Conservation (phyloP, 2,329 filamentous ascomycete species). For the Trichothecium roseum region DNA sequence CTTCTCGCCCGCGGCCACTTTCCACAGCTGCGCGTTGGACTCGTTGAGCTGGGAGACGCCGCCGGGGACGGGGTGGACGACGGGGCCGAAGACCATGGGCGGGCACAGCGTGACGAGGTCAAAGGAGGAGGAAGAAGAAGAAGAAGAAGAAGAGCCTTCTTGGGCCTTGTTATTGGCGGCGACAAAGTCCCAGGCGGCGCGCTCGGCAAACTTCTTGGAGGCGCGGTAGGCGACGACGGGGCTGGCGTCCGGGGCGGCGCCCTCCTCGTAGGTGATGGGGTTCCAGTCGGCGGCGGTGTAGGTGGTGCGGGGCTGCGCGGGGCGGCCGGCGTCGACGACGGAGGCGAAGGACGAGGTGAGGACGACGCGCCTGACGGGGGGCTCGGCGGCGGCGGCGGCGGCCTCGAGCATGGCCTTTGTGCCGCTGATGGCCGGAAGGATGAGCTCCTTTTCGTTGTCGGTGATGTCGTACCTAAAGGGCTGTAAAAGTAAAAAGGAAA, state of each 20-base stretch:
- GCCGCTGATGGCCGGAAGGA: conserved; percentile 34
- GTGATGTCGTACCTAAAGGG: conserved; percentile 30
- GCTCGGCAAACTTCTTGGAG: conserved; percentile 24
- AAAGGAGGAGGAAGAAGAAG: too few relatives aligned
- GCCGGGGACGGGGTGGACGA: conserved; percentile 26
- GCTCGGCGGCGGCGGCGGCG: conserved; percentile 8
- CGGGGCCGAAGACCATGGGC: conserved; percentile 33
- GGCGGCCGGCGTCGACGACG: conserved; percentile 41
- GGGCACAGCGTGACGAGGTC: conserved; percentile 34
- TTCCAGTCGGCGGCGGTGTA: conserved; percentile 49
- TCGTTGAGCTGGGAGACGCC: conserved; percentile 26
- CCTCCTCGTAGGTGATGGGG: conserved; percentile 40
- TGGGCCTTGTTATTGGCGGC: conserved; percentile 8
- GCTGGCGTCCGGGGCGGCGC: conserved; percentile 24
- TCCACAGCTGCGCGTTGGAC: conserved; percentile 30
- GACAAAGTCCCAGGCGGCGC: conserved; percentile 22
- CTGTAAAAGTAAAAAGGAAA: conserved; percentile 13
- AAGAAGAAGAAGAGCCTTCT: too few relatives aligned
- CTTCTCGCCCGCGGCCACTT: conserved; percentile 23
- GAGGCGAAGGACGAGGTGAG: conserved; percentile 60
- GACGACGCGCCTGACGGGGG: conserved; percentile 23
- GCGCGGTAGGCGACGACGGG: conserved; percentile 25
- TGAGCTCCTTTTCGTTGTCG: conserved; percentile 32
- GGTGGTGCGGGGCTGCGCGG: conserved; percentile 34
- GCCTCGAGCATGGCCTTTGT: conserved; percentile 29